Evolutionary conservation across 2,329 filamentous ascomycete species (phyloP), one percentile per base, ranked within the genome.

Genomic region (Exophiala sp.): DNA sequence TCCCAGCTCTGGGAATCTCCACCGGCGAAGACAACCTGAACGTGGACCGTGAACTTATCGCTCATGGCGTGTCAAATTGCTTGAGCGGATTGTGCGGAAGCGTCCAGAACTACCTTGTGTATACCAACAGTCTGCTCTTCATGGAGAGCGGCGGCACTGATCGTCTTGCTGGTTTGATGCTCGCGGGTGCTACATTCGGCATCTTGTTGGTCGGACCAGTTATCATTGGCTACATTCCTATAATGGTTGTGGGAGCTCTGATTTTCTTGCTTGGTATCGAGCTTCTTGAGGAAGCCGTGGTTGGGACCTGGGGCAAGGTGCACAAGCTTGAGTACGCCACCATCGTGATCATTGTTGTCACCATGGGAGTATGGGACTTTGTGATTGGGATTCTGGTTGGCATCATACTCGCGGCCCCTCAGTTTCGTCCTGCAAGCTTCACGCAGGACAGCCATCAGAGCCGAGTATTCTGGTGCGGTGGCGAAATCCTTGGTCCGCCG

Each of bases 361-460:
- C 95, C 32, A 98, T 98, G 93, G 93, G 93, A 1, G 82, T 89
- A 8, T 91, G 95, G 70, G 93, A 98, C 68, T 98, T 98, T 64
- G 93, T 98, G 2, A 81, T 89, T 22, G 93, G 93, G 16, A 96
- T 98, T 38, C 82, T 93, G 9, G 80, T 95, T 23, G 93, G 93
- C 3, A 95, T 98, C 47, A 76, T 95, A 1, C 74, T 98, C 38
- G 93, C 93, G 0, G 97, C 95, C 64, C n/a, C 78, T 94, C 19
- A 91, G 88, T 39, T 85, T 95, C 56, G 88, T 95, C 22, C 83
- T 96, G 21, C 90, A 97, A 66, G 91, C 89, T 8, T 95, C 93
- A 1, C 81, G 86, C 46, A 85, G 94, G 24, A 89, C 90, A 1
- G 89, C 93, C 13, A 86, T 98, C 41, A 80, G 91, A 43, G 88